Percentiles rank a stretch among this genome's conserved stretches.
Evolutionary conservation across 495 filamentous ascomycete species (phyloP).

Genomic region (Aspergillus panamensis): DNA sequence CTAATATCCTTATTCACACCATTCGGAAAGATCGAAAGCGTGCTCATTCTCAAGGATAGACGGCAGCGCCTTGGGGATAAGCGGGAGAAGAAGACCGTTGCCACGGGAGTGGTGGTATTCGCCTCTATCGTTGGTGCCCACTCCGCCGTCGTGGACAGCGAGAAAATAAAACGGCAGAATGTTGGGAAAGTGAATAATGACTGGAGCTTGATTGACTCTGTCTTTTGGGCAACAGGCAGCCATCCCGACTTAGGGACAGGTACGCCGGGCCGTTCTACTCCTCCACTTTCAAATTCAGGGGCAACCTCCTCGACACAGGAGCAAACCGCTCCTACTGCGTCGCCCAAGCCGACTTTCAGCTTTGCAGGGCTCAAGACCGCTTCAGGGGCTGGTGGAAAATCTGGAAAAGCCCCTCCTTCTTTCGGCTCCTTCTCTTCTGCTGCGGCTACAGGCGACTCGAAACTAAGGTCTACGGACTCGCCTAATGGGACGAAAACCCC

Average conservation of each 20-base stretch:
- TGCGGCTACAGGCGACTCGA: conserved; percentile 27
- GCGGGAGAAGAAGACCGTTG: conserved; percentile 52
- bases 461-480: conserved; percentile 29
- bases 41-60: conserved; percentile 54
- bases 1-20: conserved; percentile 45
- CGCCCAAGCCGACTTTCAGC: conserved; percentile 32
- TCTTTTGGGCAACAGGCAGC: conserved; percentile 53
- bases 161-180: conserved; percentile 36
- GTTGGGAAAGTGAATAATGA: conserved; percentile 28
- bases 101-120: conserved; percentile 55
- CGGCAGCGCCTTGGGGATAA: conserved; percentile 47
- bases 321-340: conserved; percentile 11
- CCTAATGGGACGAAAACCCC: conserved; percentile 36
- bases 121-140: conserved; percentile 58
- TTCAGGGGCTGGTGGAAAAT: conserved; percentile 25
- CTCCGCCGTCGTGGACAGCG: conserved; percentile 54
- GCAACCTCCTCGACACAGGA: conserved; percentile 1
- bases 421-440: conserved; percentile 47
- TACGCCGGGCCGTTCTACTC: conserved; percentile 9
- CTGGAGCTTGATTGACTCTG: conserved; percentile 50
- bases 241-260: conserved; percentile 42
- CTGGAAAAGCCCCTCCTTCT: conserved; percentile 45
- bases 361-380: conserved; percentile 36
- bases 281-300: conserved; percentile 22
- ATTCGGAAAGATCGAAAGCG: conserved; percentile 56